phyloP scores from a whole-genome alignment of 306 rosid genomes.

The Cucumis hystrix region DNA sequence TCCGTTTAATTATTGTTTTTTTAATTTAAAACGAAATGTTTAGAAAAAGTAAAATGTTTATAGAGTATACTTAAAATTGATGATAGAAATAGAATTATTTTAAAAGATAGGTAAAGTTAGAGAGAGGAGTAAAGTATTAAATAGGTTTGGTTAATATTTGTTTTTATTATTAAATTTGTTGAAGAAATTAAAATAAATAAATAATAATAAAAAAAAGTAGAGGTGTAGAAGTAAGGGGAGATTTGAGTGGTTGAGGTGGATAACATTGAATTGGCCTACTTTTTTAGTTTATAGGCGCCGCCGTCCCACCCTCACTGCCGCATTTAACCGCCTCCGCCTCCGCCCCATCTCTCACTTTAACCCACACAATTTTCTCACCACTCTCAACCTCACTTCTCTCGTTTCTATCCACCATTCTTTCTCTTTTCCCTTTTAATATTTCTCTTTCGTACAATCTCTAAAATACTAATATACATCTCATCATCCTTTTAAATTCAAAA shows the following conservation, averaged over 20 bases:
- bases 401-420: neutral
- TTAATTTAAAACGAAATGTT: no score
- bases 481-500: no score
- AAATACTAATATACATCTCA: no score
- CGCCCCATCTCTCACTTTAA: neutral
- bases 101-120: neutral
- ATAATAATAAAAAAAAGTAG: neutral
- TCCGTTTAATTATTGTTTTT: no score
- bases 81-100: no score
- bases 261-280: constrained; percentile 62
- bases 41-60: no score
- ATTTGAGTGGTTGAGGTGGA: constrained; percentile 41
- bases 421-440: neutral
- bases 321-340: neutral
- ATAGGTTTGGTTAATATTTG: neutral
- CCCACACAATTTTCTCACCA: neutral
- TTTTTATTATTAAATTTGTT: neutral
- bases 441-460: no score
- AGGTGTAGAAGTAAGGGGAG: constrained; percentile 7
- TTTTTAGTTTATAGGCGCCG: constrained; percentile 39
- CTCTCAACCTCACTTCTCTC: neutral
- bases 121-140: neutral
- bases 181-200: neutral
- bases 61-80: no score
- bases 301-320: constrained; percentile 15